Evolutionary conservation across 2,329 filamentous ascomycete species (phyloP).

Genomic region (Neonectria ditissima): DNA sequence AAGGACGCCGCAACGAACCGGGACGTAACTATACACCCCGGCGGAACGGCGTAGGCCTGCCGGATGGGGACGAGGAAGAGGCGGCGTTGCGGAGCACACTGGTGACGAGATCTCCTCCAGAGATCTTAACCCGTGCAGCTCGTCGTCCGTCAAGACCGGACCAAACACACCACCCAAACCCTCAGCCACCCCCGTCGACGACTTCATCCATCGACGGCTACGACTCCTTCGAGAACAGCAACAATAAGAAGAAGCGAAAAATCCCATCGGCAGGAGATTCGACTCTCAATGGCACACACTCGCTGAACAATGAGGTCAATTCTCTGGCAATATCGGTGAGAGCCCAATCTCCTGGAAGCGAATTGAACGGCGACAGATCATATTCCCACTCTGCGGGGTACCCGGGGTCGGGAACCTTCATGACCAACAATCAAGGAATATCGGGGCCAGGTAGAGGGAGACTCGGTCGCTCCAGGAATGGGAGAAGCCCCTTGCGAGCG

Average conservation of each 20-base stretch:
- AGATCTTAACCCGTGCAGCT: slow-evolving; percentile 57
- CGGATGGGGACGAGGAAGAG: slow-evolving; percentile 73
- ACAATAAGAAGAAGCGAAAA: slow-evolving; percentile 99
- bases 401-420: slow-evolving; percentile 61
- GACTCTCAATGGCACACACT: slow-evolving; percentile 58
- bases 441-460: slow-evolving; percentile 88
- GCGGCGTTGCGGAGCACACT: slow-evolving; percentile 52
- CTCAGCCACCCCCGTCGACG: slow-evolving; percentile 73
- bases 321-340: slow-evolving; percentile 43
- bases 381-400: slow-evolving; percentile 44
- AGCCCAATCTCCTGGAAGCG: slow-evolving; percentile 47
- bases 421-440: slow-evolving; percentile 68
- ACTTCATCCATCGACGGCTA: slow-evolving; percentile 85
- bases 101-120: slow-evolving; percentile 60
- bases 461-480: slow-evolving; percentile 75
- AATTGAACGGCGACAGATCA: slow-evolving; percentile 41
- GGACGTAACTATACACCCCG: slow-evolving; percentile 43
- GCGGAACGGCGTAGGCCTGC: slow-evolving; percentile 58
- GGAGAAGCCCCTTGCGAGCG: slow-evolving; percentile 71
- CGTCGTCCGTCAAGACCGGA: slow-evolving; percentile 59
- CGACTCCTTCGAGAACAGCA: slow-evolving; percentile 97
- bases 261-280: slow-evolving; percentile 89
- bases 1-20: slow-evolving; percentile 40
- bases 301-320: slow-evolving; percentile 56
- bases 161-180: slow-evolving; percentile 58